Percentiles rank a stretch among this genome's conserved stretches.
Conservation (phyloP, 1,284 basidiomycete genomes). For the Neonothopanus nambi region DNA sequence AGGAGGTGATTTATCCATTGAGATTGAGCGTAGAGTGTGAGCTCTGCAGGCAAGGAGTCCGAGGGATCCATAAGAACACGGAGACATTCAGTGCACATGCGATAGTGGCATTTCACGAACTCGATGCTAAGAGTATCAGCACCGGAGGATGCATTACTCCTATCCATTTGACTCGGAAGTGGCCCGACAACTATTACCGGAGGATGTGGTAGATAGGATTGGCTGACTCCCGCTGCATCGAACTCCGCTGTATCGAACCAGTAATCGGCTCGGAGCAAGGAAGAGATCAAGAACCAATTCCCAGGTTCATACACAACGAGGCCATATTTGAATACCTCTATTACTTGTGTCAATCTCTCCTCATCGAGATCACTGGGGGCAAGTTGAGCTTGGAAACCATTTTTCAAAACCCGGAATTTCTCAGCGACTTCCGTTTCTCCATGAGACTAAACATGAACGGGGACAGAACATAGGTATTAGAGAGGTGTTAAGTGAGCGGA, state of each 20-base stretch:
- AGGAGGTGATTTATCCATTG: too few relatives aligned
- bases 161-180: too few relatives aligned
- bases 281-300: background rate
- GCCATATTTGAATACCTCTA: slow-evolving; percentile 1
- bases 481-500: too few relatives aligned
- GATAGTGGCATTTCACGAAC: too few relatives aligned
- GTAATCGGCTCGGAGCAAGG: background rate
- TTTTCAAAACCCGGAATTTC: background rate
- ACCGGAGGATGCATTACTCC: too few relatives aligned
- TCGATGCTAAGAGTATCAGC: too few relatives aligned
- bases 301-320: background rate
- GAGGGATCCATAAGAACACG: background rate
- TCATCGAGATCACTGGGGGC: background rate
- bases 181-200: background rate
- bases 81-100: background rate
- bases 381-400: background rate
- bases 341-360: background rate
- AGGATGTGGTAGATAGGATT: too few relatives aligned
- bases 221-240: too few relatives aligned
- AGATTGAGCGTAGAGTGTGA: background rate
- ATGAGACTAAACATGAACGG: background rate
- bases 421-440: background rate
- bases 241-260: too few relatives aligned
- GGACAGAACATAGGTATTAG: too few relatives aligned
- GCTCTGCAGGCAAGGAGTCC: background rate